Percentiles rank a stretch among this genome's conserved stretches.
Conservation (phyloP, 140 eudicot genomes). For the Ambrosia hybrid region DNA sequence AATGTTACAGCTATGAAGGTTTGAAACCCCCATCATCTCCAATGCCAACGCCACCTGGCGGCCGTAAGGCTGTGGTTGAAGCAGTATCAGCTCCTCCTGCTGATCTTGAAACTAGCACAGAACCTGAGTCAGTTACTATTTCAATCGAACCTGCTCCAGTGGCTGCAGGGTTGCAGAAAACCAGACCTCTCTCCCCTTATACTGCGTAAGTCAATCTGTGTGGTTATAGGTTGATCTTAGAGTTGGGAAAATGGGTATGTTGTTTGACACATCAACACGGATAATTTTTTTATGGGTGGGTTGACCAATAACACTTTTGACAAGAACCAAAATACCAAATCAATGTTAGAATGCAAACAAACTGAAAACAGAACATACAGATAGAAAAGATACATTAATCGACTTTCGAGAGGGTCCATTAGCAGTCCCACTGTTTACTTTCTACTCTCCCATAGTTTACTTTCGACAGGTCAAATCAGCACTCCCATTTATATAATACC, state of each 20-base stretch:
- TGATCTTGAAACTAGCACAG: slow-evolving; percentile 30
- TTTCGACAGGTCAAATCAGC: slow-evolving; percentile 2
- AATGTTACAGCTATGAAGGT: slow-evolving; percentile 39
- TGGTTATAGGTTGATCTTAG: slow-evolving; percentile 5
- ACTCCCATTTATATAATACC: neutral
- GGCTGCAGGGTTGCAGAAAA: slow-evolving; percentile 17
- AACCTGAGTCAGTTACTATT: slow-evolving; percentile 1
- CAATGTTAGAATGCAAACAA: neutral
- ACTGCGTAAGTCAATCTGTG: slow-evolving; percentile 38
- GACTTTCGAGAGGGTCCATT: neutral
- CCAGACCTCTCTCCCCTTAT: slow-evolving; percentile 51
- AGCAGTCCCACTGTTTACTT: neutral
- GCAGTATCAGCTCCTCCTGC: slow-evolving; percentile 30
- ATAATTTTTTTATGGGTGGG: too few species aligned
- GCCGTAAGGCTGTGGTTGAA: slow-evolving; percentile 34
- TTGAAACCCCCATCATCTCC: slow-evolving; percentile 53
- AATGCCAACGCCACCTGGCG: slow-evolving; percentile 43
- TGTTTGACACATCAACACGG: too few species aligned
- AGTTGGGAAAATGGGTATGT: slow-evolving; percentile 4
- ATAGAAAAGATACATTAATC: neutral
- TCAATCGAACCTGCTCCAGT: slow-evolving; percentile 34
- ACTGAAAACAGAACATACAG: neutral
- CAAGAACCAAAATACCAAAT: slow-evolving; percentile 16
- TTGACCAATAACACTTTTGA: neutral
- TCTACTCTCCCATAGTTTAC: neutral